A percentile compares a stretch with the other conserved stretches of the same genome.
phyloP scores from a whole-genome alignment of 75 land plant genomes.

The Picea sitchensis region DNA sequence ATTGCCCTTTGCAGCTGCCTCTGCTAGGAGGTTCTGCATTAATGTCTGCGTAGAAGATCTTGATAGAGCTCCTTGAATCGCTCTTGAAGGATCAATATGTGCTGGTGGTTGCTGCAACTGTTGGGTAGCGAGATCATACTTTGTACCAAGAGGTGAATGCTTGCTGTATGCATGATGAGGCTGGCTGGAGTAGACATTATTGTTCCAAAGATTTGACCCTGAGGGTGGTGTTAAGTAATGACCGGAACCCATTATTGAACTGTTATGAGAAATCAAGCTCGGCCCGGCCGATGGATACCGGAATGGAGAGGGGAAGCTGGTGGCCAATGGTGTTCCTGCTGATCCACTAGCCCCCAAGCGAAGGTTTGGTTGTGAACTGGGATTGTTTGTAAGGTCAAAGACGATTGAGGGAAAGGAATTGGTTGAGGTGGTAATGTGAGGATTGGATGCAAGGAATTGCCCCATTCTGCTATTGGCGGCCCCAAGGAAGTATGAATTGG shows the following conservation, averaged over 20 bases:
- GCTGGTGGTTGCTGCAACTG: conserved; percentile 11
- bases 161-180: conserved; percentile 8
- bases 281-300: neutral
- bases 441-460: conserved; percentile 22
- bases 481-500: neutral
- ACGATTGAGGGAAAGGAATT: conserved; percentile 59
- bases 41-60: neutral
- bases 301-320: conserved; percentile 13
- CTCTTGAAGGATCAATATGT: neutral
- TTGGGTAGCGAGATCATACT: neutral
- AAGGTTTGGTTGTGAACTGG: conserved; percentile 16
- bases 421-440: conserved; percentile 27
- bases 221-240: conserved; percentile 1
- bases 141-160: neutral
- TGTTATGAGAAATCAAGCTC: neutral
- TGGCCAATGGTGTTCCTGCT: conserved; percentile 6
- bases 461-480: conserved; percentile 10
- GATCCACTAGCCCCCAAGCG: neutral
- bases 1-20: neutral
- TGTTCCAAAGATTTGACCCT: conserved; percentile 2
- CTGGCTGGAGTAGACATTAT: conserved; percentile 7
- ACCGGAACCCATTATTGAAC: neutral
- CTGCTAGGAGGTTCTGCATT: neutral
- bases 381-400: conserved; percentile 57
- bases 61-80: neutral